These are phyloP conservation scores for Helicostylum pulchrum DNA, from an alignment of 192 early-diverging fungal genomes.

Conservation along the genomic window DNA sequence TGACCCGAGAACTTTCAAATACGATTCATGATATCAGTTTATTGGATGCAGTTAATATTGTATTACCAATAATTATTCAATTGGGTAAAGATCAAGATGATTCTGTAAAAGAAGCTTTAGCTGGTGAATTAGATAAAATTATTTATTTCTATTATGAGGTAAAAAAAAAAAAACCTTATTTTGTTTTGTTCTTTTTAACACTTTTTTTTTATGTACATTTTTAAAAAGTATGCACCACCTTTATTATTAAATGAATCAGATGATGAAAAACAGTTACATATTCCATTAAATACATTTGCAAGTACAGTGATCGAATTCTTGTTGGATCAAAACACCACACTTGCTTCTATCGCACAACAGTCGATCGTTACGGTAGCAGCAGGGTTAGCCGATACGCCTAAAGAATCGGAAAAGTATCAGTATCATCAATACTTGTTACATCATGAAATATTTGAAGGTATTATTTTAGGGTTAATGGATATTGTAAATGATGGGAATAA, in stretches of 20 bases:
- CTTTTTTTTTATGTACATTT: not conserved
- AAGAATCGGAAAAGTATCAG: not conserved
- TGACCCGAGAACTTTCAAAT: constrained; percentile 39
- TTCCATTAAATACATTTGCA: constrained; percentile 41
- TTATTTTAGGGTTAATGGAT: constrained; percentile 44
- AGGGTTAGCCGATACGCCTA: constrained; percentile 31
- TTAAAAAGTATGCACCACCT: constrained; percentile 15
- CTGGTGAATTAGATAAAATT: constrained; percentile 44
- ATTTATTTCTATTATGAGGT: constrained; percentile 45
- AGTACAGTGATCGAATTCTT: constrained; percentile 46
- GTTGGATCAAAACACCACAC: constrained; percentile 52
- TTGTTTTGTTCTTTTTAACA: no score
- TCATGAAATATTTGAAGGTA: constrained; percentile 49
- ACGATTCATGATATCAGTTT: constrained; percentile 32
- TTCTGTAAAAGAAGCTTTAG: constrained; percentile 42
- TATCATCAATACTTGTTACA: constrained; percentile 38
- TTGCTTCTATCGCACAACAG: constrained; percentile 47
- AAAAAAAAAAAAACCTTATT: not conserved
- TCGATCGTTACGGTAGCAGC: constrained; percentile 44
- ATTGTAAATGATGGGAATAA: constrained; percentile 10
- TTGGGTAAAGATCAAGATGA: constrained; percentile 42
- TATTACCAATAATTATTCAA: constrained; percentile 36
- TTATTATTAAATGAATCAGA: not conserved
- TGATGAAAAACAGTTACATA: constrained; percentile 12
- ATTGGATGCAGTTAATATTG: constrained; percentile 37